Evolutionary conservation across 2,329 filamentous ascomycete species (phyloP).

Genomic region (Allantophomopsis cytisporea): DNA sequence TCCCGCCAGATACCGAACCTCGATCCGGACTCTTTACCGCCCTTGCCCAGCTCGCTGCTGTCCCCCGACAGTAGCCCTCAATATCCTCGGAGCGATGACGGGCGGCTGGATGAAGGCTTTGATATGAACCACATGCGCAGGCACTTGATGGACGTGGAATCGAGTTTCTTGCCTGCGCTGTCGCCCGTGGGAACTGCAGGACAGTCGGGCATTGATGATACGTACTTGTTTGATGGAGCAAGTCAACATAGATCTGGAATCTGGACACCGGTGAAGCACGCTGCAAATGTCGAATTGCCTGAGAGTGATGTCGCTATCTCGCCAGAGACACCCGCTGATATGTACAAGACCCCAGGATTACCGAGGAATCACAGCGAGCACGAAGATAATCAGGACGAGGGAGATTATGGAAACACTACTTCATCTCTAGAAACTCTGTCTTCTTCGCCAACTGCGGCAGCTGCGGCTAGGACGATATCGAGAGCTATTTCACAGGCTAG

Average conservation of each 20-base stretch:
- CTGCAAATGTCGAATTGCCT: neutral
- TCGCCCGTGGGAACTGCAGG: constrained; percentile 37
- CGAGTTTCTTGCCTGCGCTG: constrained; percentile 45
- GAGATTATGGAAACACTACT: constrained; percentile 24
- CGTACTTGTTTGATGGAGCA: constrained; percentile 40
- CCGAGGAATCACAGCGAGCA: constrained; percentile 4
- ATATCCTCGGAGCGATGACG: constrained; percentile 13
- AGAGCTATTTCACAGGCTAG: constrained; percentile 34
- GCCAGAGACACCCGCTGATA: constrained; percentile 12
- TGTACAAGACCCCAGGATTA: constrained; percentile 12
- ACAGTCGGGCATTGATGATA: constrained; percentile 37
- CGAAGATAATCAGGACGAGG: constrained; percentile 4
- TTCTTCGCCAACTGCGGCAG: constrained; percentile 42
- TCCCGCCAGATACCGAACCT: neutral
- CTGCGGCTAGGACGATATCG: constrained; percentile 37
- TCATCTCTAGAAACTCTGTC: constrained; percentile 37
- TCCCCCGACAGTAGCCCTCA: constrained; percentile 13
- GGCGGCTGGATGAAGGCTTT: neutral
- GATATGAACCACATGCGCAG: constrained; percentile 19
- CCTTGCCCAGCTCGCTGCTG: neutral
- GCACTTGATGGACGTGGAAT: constrained; percentile 50
- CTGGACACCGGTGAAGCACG: neutral
- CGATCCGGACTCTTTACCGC: neutral
- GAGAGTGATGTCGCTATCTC: constrained; percentile 4
- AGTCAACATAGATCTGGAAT: constrained; percentile 5